These are phyloP conservation scores for Xylariales sp. DNA, from an alignment of 2,329 filamentous ascomycete genomes.

Conservation along the genomic window DNA sequence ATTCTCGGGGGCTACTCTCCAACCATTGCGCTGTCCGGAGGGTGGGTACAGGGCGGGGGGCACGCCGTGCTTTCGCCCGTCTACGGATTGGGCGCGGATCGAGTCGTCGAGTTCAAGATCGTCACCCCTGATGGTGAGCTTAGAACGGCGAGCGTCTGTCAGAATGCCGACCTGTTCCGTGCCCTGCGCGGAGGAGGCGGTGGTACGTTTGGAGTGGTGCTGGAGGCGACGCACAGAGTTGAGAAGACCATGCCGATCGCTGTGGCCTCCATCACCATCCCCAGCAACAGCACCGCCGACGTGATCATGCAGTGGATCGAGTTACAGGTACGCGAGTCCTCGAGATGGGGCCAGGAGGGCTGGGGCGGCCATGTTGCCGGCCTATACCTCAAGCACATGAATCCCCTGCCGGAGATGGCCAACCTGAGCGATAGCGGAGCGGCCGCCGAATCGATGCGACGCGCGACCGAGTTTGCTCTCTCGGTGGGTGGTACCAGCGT, in stretches of 20 bases:
- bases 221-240: slow-evolving; percentile 36
- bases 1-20: slow-evolving; percentile 20
- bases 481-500: slow-evolving; percentile 15
- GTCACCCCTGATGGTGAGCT: slow-evolving; percentile 20
- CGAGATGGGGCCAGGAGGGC: slow-evolving; percentile 18
- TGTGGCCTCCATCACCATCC: slow-evolving; percentile 20
- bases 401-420: slow-evolving; percentile 14
- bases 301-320: slow-evolving; percentile 26
- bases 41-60: slow-evolving; percentile 24
- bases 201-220: slow-evolving; percentile 39
- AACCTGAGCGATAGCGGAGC: slow-evolving; percentile 14
- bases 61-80: slow-evolving; percentile 24
- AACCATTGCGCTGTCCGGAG: slow-evolving; percentile 20
- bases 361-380: slow-evolving; percentile 20
- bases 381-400: slow-evolving; percentile 18
- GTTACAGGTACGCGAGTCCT: slow-evolving; percentile 15
- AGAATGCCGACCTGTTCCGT: slow-evolving; percentile 42
- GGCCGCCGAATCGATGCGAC: slow-evolving; percentile 15
- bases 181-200: slow-evolving; percentile 44
- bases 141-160: slow-evolving; percentile 25
- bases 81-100: slow-evolving; percentile 24
- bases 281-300: slow-evolving; percentile 20
- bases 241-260: slow-evolving; percentile 32
- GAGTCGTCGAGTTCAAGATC: slow-evolving; percentile 23
- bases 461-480: slow-evolving; percentile 14